Evolutionary conservation across 176 grass and related monocot species (phyloP).

Genomic region (Stipa capillata): DNA sequence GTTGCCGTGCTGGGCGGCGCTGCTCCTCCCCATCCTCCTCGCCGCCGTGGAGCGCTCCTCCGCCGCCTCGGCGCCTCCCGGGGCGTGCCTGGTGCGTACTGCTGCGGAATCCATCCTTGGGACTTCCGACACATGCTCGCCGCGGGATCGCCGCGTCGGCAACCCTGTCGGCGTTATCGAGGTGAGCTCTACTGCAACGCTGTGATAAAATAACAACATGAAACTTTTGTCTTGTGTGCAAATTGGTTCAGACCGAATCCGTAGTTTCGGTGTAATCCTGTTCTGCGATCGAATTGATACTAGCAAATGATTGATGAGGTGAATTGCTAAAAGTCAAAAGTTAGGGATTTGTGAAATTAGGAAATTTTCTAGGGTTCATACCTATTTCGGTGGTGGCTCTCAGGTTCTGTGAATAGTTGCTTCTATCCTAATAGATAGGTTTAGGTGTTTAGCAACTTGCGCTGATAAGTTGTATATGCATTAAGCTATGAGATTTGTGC

Average conservation of each 20-base stretch:
- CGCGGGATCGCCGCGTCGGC: slow-evolving; percentile 26
- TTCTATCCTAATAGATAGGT: background rate
- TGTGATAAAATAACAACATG: background rate
- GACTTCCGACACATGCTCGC: slow-evolving; percentile 19
- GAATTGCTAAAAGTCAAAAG: background rate
- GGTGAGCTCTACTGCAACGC: slow-evolving; percentile 27
- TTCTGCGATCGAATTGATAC: background rate
- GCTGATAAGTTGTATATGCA: background rate
- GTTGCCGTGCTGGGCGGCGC: slow-evolving; percentile 14
- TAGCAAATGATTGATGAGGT: background rate
- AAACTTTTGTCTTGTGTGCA: background rate
- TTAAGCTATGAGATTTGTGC: background rate
- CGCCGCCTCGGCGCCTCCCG: background rate
- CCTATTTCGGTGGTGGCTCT: background rate
- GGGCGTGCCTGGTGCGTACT: slow-evolving; percentile 20
- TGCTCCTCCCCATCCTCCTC: slow-evolving; percentile 25
- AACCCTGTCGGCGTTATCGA: slow-evolving; percentile 53
- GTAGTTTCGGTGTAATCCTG: background rate
- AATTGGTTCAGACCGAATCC: background rate
- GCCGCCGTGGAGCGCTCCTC: slow-evolving; percentile 1
- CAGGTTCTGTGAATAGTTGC: background rate
- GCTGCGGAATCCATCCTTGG: slow-evolving; percentile 26
- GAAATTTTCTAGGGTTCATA: background rate
- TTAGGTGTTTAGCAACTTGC: background rate
- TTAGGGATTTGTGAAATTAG: background rate